Conservation (phyloP, 495 filamentous ascomycete genomes). For the Sabuloglossum arenarium region DNA sequence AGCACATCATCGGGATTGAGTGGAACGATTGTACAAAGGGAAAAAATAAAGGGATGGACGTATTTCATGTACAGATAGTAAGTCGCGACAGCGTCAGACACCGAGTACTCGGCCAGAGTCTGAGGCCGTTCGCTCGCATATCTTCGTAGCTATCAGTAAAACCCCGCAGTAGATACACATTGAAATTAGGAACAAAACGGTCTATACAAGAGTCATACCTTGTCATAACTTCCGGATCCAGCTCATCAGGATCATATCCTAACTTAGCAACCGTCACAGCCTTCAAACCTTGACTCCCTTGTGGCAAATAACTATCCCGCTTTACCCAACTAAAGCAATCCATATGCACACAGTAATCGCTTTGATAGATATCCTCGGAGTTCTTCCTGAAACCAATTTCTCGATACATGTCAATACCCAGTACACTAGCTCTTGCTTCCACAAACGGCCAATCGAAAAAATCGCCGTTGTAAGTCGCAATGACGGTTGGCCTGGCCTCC, state of each 20-base stretch:
- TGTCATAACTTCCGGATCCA: conserved; percentile 97
- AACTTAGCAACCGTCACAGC: conserved; percentile 95
- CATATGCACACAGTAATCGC: conserved; percentile 92
- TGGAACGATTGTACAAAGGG: conserved; percentile 88
- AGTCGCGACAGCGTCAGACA: conserved; percentile 95
- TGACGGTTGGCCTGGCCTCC: conserved; percentile 81
- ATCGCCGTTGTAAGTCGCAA: conserved; percentile 99
- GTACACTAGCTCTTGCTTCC: conserved; percentile 72
- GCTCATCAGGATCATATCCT: conserved; percentile 93
- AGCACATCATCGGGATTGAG: conserved; percentile 81
- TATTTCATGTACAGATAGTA: conserved; percentile 99
- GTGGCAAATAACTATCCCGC: conserved; percentile 91
- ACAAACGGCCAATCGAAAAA: conserved; percentile 99
- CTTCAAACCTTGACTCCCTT: conserved; percentile 93
- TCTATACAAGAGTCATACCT: conserved; percentile 16
- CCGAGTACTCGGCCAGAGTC: conserved; percentile 89
- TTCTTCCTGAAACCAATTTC: conserved; percentile 95
- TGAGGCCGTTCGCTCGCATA: conserved; percentile 87
- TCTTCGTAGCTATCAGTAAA: not conserved
- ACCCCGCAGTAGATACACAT: not conserved
- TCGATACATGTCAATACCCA: conserved; percentile 98
- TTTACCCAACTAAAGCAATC: conserved; percentile 98
- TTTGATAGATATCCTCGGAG: conserved; percentile 87
- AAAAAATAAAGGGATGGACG: conserved; percentile 98
- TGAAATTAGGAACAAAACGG: not conserved